Percentiles rank a stretch among this genome's conserved stretches.
phyloP scores from a whole-genome alignment of 169 alveolate genomes.

The Theileria annulata region DNA sequence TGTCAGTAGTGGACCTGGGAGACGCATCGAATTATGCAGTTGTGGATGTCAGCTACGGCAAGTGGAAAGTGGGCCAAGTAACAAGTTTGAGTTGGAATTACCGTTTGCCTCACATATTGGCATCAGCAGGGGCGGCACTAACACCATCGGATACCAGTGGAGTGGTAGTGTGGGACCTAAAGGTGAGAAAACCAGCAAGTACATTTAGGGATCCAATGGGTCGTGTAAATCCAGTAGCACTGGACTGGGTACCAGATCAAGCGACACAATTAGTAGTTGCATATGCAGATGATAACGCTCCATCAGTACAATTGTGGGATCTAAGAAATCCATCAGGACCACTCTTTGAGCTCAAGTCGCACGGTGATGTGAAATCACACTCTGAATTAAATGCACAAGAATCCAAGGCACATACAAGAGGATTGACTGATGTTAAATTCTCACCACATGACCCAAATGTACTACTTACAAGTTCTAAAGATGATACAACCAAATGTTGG shows the following conservation, averaged over 20 bases:
- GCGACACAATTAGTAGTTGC: slow-evolving; percentile 82
- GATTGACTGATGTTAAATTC: slow-evolving; percentile 76
- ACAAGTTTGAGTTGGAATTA: slow-evolving; percentile 77
- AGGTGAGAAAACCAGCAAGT: slow-evolving; percentile 80
- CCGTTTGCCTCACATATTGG: slow-evolving; percentile 81
- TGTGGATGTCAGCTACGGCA: slow-evolving; percentile 55
- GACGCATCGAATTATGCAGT: slow-evolving; percentile 37
- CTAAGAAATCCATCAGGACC: slow-evolving; percentile 81
- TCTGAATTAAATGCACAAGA: slow-evolving; percentile 73
- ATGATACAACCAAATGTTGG: slow-evolving; percentile 79
- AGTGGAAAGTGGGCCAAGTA: slow-evolving; percentile 66
- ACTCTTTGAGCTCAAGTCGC: slow-evolving; percentile 75
- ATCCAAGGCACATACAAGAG: slow-evolving; percentile 75
- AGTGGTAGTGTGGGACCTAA: slow-evolving; percentile 82
- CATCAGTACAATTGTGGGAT: slow-evolving; percentile 85
- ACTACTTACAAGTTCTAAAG: slow-evolving; percentile 80
- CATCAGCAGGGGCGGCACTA: slow-evolving; percentile 65
- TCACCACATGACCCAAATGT: slow-evolving; percentile 77
- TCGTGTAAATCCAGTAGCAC: slow-evolving; percentile 77
- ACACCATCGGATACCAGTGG: slow-evolving; percentile 76
- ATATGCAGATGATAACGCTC: slow-evolving; percentile 82
- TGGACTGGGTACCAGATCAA: slow-evolving; percentile 83
- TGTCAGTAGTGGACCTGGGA: slow-evolving; percentile 41
- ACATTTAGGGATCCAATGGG: slow-evolving; percentile 82
- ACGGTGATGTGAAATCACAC: not conserved